phyloP scores from a whole-genome alignment of 768 basidiomycete genomes.

The Mrakia frigida region DNA sequence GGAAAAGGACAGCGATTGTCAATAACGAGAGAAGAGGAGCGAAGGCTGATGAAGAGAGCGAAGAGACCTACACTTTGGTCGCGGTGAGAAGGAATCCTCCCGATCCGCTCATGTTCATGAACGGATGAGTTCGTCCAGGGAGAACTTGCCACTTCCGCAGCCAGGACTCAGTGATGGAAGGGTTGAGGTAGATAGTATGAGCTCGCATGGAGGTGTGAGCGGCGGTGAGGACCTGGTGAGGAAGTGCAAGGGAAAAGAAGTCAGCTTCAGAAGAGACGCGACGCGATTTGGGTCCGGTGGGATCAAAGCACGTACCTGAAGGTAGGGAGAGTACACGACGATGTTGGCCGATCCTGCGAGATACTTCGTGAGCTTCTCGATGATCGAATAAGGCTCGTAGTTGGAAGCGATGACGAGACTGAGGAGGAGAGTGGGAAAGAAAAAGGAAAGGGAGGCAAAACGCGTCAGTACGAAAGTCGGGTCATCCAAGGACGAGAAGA shows the following conservation, averaged over 20 bases:
- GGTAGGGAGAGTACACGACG: constrained; percentile 76
- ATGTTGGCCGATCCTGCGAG: constrained; percentile 79
- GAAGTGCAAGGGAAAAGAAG: neutral
- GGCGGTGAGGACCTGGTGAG: constrained; percentile 63
- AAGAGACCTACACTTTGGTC: constrained; percentile 66
- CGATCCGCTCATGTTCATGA: constrained; percentile 81
- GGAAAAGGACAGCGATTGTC: neutral
- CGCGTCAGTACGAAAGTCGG: neutral
- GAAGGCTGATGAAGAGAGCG: neutral
- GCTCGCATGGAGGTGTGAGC: constrained; percentile 66
- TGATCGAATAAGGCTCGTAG: constrained; percentile 76
- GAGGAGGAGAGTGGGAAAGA: neutral
- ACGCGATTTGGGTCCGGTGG: neutral
- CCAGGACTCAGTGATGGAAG: constrained; percentile 79
- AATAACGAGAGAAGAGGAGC: neutral
- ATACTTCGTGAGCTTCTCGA: constrained; percentile 67
- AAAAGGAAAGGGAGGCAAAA: neutral
- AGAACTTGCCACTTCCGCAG: constrained; percentile 77
- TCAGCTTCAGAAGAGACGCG: neutral
- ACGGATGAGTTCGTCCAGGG: constrained; percentile 94
- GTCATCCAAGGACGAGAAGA: neutral
- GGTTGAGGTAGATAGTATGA: constrained; percentile 63
- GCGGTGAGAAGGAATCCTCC: constrained; percentile 82
- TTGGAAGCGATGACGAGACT: constrained; percentile 76
- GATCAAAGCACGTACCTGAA: constrained; percentile 54